Percentiles rank a stretch among this genome's conserved stretches.
phyloP scores from a whole-genome alignment of 495 filamentous ascomycete genomes.

The Rostrohypoxylon terebratum region DNA sequence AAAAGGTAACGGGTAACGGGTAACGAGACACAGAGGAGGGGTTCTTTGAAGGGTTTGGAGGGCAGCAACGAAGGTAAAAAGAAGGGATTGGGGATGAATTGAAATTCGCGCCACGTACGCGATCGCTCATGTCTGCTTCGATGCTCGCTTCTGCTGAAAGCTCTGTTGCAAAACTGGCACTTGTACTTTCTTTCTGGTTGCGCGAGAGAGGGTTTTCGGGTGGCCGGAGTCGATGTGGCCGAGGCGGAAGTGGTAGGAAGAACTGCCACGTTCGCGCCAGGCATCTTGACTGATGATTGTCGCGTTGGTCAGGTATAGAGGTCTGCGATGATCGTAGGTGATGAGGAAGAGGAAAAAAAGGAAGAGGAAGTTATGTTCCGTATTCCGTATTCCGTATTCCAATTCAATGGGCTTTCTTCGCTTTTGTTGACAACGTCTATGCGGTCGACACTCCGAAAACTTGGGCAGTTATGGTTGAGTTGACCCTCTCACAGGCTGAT shows the following conservation, averaged over 20 bases:
- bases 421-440: slow-evolving; percentile 47
- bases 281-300: slow-evolving; percentile 65
- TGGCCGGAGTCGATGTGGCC: slow-evolving; percentile 69
- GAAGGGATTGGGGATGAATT: slow-evolving; percentile 29
- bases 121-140: slow-evolving; percentile 96
- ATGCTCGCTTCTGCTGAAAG: slow-evolving; percentile 97
- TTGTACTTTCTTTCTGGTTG: slow-evolving; percentile 97
- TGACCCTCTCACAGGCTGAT: slow-evolving; percentile 61
- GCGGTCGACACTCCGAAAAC: slow-evolving; percentile 50
- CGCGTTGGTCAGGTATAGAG: slow-evolving; percentile 58
- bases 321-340: slow-evolving; percentile 41
- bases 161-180: slow-evolving; percentile 97
- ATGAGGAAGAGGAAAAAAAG: slow-evolving; percentile 19
- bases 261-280: slow-evolving; percentile 73
- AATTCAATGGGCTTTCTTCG: slow-evolving; percentile 45
- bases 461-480: slow-evolving; percentile 23
- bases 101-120: slow-evolving; percentile 75
- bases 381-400: slow-evolving; percentile 22
- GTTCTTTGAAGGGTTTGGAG: slow-evolving; percentile 14
- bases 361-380: no score
- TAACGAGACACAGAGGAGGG: slow-evolving; percentile 34
- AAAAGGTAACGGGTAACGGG: neutral
- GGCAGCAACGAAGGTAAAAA: no score
- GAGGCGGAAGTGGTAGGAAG: slow-evolving; percentile 65
- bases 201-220: slow-evolving; percentile 69